Percentiles rank a stretch among this genome's conserved stretches.
phyloP scores from a whole-genome alignment of 2,329 filamentous ascomycete genomes.

The Cladosporium sp. region DNA sequence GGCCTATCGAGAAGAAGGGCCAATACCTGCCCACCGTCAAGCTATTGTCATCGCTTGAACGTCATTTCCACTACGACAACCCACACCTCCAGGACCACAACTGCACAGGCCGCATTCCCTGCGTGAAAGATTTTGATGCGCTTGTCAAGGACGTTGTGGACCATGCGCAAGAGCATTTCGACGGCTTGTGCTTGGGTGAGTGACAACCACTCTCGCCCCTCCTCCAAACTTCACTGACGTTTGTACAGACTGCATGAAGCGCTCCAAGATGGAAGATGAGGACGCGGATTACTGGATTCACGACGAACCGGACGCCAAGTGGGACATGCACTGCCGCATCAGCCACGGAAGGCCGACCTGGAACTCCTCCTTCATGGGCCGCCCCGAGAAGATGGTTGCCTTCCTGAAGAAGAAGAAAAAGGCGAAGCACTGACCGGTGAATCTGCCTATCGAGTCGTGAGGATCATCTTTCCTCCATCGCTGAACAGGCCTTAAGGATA shows the following conservation, averaged over 20 bases:
- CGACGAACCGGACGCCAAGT: constrained; percentile 17
- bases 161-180: constrained; percentile 18
- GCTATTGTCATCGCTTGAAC: too few relatives aligned
- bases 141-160: not conserved
- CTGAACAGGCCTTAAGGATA: too few relatives aligned
- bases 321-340: constrained; percentile 27
- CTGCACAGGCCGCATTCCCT: not conserved
- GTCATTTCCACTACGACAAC: constrained; percentile 9
- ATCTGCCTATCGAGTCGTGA: too few relatives aligned
- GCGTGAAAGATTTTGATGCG: not conserved
- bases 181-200: constrained; percentile 29
- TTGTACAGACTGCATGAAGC: not conserved
- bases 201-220: not conserved
- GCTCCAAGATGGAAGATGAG: not conserved
- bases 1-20: constrained; percentile 17
- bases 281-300: constrained; percentile 19
- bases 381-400: constrained; percentile 15
- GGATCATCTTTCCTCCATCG: too few relatives aligned
- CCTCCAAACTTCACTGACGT: not conserved
- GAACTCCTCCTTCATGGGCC: constrained; percentile 28
- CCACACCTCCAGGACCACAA: not conserved
- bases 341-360: constrained; percentile 28
- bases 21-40: too few relatives aligned
- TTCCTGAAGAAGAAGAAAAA: not conserved
- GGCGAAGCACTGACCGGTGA: too few relatives aligned